Evolutionary conservation across 2,329 filamentous ascomycete species (phyloP), one percentile per base, ranked within the genome.

Genomic region (Stagonosporopsis rhizophila): DNA sequence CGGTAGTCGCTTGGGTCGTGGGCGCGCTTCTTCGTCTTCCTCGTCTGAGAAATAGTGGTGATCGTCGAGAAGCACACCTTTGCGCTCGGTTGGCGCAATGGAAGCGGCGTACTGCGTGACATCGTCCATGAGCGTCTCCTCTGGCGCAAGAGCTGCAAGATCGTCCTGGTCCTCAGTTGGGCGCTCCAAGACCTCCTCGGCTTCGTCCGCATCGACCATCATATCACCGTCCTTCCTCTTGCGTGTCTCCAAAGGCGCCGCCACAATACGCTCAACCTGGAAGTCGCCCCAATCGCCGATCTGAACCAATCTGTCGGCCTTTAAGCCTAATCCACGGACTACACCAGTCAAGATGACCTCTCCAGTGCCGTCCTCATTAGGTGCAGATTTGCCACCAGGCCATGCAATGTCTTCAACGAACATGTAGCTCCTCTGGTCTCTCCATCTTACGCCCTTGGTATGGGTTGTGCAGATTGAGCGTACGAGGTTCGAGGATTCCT

Each of bases 41-140:
- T 95, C 92, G 39, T 98, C 94, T 0, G 93, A 93, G 72, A 98
- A 99, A 76, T 99, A 99, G 74, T 98, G 94, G 75, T 99, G 94
- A 64, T 98, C 94, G 65, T 99, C 95, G 9, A 99, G 82, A 37
- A 99, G 80, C 1, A 99, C 95, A 62, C 94, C 95, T 78, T 94
- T 96, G 71, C 80, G 71, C 56, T 81, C 79, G 23, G 68, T 84
- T 64, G 58, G 81, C 73, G 66, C 82, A 54, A 79, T 79, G 71
- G 73, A 82, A 14, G 70, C 61, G 7, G 79, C 70, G 32, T 76
- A 76, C 30, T 76, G 76, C 20, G 85, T 85, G 20, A 86, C 84
- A 59, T 91, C 89, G 22, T 86, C 81, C 91, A 96, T 95, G 56
- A 86, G 81, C 3, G 88, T 84, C 68, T 94, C 92, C 73, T 98